Conservation (phyloP, 2,329 filamentous ascomycete species). For the Paracoccidioides lutzii region DNA sequence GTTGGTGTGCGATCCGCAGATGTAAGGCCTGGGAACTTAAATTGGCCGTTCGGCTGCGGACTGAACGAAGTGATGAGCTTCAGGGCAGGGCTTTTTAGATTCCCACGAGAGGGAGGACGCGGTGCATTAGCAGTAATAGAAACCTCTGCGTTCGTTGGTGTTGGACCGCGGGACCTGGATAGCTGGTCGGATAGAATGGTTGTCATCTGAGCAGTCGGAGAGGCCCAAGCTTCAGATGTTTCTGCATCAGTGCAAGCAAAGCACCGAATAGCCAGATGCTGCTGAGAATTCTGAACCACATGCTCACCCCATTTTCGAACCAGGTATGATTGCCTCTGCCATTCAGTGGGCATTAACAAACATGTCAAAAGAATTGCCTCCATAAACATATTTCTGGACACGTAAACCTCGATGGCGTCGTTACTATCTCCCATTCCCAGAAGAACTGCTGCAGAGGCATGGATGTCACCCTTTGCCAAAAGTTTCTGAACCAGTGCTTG, state of each 20-base stretch:
- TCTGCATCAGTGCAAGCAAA: constrained; percentile 85
- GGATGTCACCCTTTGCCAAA: constrained; percentile 77
- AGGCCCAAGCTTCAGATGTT: constrained; percentile 75
- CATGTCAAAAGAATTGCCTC: constrained; percentile 84
- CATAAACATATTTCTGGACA: constrained; percentile 82
- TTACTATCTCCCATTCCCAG: constrained; percentile 84
- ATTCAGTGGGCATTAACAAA: constrained; percentile 68
- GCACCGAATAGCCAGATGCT: constrained; percentile 80
- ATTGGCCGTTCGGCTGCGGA: constrained; percentile 29
- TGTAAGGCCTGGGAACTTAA: constrained; percentile 48
- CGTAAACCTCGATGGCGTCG: constrained; percentile 91
- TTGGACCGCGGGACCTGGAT: constrained; percentile 36
- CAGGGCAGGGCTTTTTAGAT: constrained; percentile 59
- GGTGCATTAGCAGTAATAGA: constrained; percentile 44
- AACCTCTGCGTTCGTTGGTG: constrained; percentile 2
- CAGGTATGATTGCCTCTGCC: constrained; percentile 79
- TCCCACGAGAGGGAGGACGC: constrained; percentile 40
- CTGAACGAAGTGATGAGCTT: constrained; percentile 89
- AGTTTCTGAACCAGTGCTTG: constrained; percentile 83
- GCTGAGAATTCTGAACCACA: constrained; percentile 73
- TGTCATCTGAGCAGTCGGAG: constrained; percentile 59
- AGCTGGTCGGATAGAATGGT: constrained; percentile 34
- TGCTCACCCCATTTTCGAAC: constrained; percentile 92
- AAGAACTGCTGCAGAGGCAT: constrained; percentile 84
- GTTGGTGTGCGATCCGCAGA: constrained; percentile 57